Evolutionary conservation across 1,139 yeast genomes (phyloP).

Genomic region (Geotrichum reessii): DNA sequence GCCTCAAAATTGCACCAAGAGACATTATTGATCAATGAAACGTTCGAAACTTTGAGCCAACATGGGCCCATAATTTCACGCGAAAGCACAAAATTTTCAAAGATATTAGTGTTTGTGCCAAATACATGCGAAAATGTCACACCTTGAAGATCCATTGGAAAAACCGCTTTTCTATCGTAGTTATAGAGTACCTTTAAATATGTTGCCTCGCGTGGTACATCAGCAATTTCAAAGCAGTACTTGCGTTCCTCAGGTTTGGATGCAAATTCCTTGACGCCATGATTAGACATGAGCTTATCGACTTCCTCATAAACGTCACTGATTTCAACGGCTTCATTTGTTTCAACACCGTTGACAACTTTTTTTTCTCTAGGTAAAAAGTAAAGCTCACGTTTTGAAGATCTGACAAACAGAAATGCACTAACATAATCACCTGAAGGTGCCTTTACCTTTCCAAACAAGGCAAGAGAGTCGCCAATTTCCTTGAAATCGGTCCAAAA

Average conservation of each 20-base stretch:
- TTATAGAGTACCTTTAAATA: constrained; percentile 79
- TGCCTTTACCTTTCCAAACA: constrained; percentile 72
- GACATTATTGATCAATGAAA: constrained; percentile 53
- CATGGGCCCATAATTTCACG: constrained; percentile 95
- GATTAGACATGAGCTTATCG: constrained; percentile 52
- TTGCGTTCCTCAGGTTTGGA: constrained; percentile 70
- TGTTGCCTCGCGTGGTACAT: constrained; percentile 72
- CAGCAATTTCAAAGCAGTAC: constrained; percentile 83
- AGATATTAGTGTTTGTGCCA: constrained; percentile 68
- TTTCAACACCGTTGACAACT: constrained; percentile 39
- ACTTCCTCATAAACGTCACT: constrained; percentile 76
- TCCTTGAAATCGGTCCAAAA: constrained; percentile 91
- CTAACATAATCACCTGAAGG: constrained; percentile 47
- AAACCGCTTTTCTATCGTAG: constrained; percentile 38
- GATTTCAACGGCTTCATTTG: constrained; percentile 42
- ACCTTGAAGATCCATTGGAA: constrained; percentile 65
- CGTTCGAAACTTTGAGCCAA: constrained; percentile 75
- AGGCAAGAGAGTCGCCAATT: constrained; percentile 57
- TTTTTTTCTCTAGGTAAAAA: constrained; percentile 53
- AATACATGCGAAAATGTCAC: constrained; percentile 73
- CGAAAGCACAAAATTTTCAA: constrained; percentile 81
- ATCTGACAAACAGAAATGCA: constrained; percentile 71
- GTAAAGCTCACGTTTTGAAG: constrained; percentile 64
- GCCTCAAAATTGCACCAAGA: constrained; percentile 82
- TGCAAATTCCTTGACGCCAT: constrained; percentile 55